Evolutionary conservation across 192 early-diverging fungal species (phyloP), one percentile per base, ranked within the genome.

Genomic region (Coemansia sp.): DNA sequence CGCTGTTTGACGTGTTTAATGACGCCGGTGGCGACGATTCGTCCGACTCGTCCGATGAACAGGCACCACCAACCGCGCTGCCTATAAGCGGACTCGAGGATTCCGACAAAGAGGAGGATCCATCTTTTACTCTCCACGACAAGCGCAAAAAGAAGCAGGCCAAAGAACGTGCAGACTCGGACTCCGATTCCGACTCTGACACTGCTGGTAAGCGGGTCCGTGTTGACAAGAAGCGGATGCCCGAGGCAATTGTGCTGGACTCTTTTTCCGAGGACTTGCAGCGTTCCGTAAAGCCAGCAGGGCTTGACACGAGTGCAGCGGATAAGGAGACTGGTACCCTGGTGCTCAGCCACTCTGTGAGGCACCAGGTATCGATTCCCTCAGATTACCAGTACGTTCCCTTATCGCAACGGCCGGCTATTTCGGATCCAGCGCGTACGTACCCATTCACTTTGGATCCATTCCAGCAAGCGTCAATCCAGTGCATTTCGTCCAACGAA

Each of bases 321-420:
- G 67, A 74, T 68, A 76, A 72, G 56, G 69, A 77, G 41, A 81
- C 76, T 7, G 82, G 83, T 27, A 74, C 65, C 33, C 42, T 81
- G 3, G 78, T 81, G 18, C 55, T 82, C 32, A 71, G 68, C 58
- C 58, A 50, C 60, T 84, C 91, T 80, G 93, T 98, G 46, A 83
- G 92, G 21, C 96, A 98, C 72, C 94, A 98, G 80, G 96, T 98
- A 1, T 90, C 96, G 9, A 74, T 95, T 19, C 96, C 96, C 12
- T 87, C 87, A 0, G 86, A 83, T 50, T 97, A 94, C 81, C 12
- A 8, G 24, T 98, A 98, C 70, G 76, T 88, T 14, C 94, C 95
- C 10, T 83, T 98, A 17, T 86, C 91, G 21, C 83, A 95, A 72
- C 93, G 97, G 50, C 87, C 90, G 2, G 82, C 87, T 12, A 90